A percentile compares a stretch with the other conserved stretches of the same genome.
Evolutionary conservation across 306 rosid genomes (phyloP).

Genomic region (Herpetospermum pedunculosum): DNA sequence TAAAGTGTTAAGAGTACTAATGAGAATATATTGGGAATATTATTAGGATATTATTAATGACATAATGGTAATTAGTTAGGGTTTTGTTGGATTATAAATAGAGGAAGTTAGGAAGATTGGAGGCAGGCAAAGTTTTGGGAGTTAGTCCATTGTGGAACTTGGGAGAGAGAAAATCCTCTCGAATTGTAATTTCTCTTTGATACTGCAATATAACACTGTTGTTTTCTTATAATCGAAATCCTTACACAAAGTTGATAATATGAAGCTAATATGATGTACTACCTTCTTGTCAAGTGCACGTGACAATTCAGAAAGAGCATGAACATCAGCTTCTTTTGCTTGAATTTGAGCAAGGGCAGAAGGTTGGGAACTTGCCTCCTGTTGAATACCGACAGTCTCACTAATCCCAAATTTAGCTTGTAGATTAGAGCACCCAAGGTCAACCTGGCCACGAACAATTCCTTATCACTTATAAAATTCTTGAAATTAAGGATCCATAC

Average conservation of each 20-base stretch:
- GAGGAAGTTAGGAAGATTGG: neutral
- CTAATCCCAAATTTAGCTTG: slow-evolving; percentile 30
- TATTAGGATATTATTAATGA: neutral
- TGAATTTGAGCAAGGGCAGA: slow-evolving; percentile 36
- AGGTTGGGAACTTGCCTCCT: slow-evolving; percentile 38
- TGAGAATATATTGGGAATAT: neutral
- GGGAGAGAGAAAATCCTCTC: neutral
- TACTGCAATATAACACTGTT: neutral
- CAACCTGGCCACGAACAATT: slow-evolving; percentile 21
- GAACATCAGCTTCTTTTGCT: slow-evolving; percentile 67
- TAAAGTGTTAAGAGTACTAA: neutral
- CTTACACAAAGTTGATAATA: slow-evolving; percentile 1
- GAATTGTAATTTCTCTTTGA: neutral
- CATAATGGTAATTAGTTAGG: neutral
- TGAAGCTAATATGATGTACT: slow-evolving; percentile 2
- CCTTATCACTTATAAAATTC: slow-evolving; percentile 4
- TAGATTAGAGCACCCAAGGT: slow-evolving; percentile 27
- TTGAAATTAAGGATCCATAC: neutral
- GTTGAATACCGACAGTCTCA: slow-evolving; percentile 34
- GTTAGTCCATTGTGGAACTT: neutral
- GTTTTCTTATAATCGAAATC: neutral
- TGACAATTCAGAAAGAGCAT: slow-evolving; percentile 62
- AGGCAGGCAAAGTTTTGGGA: neutral
- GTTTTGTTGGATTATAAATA: neutral
- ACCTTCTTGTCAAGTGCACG: slow-evolving; percentile 91